phyloP scores from a whole-genome alignment of 106 monocot species.

The Chionographis japonica region DNA sequence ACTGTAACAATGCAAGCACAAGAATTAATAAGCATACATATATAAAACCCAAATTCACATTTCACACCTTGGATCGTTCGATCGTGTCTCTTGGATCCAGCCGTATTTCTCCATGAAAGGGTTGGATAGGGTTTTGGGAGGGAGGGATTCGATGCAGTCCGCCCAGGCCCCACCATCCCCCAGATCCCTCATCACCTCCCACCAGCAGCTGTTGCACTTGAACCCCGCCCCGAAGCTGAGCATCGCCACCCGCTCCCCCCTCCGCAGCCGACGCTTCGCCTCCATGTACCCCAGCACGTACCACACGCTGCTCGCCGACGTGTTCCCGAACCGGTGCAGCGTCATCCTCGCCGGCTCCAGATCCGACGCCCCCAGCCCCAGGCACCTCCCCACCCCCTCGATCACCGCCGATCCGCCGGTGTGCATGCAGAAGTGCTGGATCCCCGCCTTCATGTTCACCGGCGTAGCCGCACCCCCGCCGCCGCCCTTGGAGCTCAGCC shows the following conservation, averaged over 20 bases:
- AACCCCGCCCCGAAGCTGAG: conserved; percentile 76
- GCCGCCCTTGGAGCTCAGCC: neutral
- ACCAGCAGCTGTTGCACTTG: conserved; percentile 85
- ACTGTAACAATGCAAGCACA: no score
- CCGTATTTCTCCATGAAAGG: conserved; percentile 75
- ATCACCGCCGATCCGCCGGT: conserved; percentile 88
- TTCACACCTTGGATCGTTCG: no score
- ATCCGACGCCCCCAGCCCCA: conserved; percentile 49
- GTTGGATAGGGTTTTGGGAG: conserved; percentile 39
- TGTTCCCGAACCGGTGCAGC: conserved; percentile 89
- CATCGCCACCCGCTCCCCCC: conserved; percentile 63
- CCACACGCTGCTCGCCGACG: conserved; percentile 93
- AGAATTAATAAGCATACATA: no score
- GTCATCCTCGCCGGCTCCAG: conserved; percentile 91
- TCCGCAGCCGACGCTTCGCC: conserved; percentile 60
- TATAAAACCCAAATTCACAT: no score
- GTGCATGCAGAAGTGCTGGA: conserved; percentile 90
- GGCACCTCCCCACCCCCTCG: conserved; percentile 62
- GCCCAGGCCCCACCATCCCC: conserved; percentile 53
- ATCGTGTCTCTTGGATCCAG: conserved; percentile 37
- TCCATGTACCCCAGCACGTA: conserved; percentile 91
- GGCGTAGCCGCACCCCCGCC: neutral
- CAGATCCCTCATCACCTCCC: conserved; percentile 56
- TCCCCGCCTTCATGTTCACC: conserved; percentile 36
- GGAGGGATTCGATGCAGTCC: conserved; percentile 65